Conservation (phyloP, 495 filamentous ascomycete species). For the Barbatosphaeria neglecta region DNA sequence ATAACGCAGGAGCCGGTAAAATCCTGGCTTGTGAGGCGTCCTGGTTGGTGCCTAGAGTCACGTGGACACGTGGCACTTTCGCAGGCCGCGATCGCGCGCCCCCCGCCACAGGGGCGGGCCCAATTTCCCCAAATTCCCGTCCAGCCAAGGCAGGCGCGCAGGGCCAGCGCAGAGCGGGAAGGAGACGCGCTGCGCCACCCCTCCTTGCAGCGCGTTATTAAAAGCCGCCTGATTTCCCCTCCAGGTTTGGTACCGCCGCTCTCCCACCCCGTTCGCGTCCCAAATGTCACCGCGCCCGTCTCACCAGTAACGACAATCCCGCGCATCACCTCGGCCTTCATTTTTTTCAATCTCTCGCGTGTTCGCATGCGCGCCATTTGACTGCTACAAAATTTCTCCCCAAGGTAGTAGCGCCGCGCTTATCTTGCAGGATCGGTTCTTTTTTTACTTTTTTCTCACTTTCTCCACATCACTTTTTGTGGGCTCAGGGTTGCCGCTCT, state of each 20-base stretch:
- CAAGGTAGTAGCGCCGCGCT: not conserved
- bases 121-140: not conserved
- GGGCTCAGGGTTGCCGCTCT: too few species aligned
- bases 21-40: too few species aligned
- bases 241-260: too few species aligned
- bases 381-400: too few species aligned
- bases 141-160: not conserved
- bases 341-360: too few species aligned
- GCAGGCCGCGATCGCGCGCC: not conserved
- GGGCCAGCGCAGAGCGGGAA: not conserved
- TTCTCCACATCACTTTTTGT: too few species aligned
- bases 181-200: not conserved
- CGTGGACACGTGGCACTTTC: not conserved
- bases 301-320: not conserved
- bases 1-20: too few species aligned
- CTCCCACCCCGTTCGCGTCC: not conserved
- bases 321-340: too few species aligned
- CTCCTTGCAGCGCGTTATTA: not conserved
- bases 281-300: not conserved
- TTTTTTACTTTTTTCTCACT: too few species aligned
- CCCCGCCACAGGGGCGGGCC: too few species aligned
- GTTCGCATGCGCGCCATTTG: too few species aligned
- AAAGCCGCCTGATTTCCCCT: not conserved
- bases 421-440: too few species aligned
- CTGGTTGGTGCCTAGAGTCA: not conserved